A percentile compares a stretch with the other conserved stretches of the same genome.
Evolutionary conservation across 1,284 basidiomycete genomes (phyloP).

Genomic region (Cutaneotrichosporon cutaneum): DNA sequence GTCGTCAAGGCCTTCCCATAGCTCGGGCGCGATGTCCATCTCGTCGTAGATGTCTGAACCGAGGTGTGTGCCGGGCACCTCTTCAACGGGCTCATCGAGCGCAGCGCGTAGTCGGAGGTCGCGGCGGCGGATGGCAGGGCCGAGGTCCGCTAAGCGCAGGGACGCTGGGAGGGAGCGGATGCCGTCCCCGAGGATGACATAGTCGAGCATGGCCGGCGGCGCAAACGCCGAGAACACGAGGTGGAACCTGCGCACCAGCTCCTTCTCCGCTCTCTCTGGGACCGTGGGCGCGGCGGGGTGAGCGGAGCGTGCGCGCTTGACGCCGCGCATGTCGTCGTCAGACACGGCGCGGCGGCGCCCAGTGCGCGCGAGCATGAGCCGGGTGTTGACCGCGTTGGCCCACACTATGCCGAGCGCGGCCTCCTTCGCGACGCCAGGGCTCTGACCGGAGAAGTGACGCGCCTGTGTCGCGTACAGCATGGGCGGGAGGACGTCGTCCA

Average conservation of each 20-base stretch:
- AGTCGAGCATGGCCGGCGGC: conserved; percentile 64
- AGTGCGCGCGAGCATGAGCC: conserved; percentile 78
- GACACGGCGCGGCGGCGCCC: conserved; percentile 63
- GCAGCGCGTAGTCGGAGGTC: conserved; percentile 14
- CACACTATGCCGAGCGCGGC: conserved; percentile 81
- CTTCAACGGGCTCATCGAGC: background rate
- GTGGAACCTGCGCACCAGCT: conserved; percentile 54
- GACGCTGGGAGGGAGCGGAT: conserved; percentile 51
- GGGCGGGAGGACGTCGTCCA: conserved; percentile 22
- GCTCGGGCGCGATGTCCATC: conserved; percentile 38
- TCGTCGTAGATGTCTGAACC: conserved; percentile 19
- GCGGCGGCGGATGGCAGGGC: conserved; percentile 20
- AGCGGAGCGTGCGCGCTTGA: background rate
- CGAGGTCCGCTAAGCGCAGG: conserved; percentile 28
- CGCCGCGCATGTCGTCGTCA: conserved; percentile 25
- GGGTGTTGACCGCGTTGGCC: conserved; percentile 81
- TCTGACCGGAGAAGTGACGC: conserved; percentile 67
- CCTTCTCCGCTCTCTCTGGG: conserved; percentile 28
- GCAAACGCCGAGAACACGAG: conserved; percentile 72
- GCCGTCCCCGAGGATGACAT: conserved; percentile 64
- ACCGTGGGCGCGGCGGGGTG: background rate
- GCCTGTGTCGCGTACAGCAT: conserved; percentile 70
- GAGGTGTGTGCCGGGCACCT: background rate
- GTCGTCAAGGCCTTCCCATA: conserved; percentile 33
- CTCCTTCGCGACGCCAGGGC: conserved; percentile 64